Base-by-base conservation (phyloP, 768 basidiomycete species). In the Cystobasidium onofrii region DNA sequence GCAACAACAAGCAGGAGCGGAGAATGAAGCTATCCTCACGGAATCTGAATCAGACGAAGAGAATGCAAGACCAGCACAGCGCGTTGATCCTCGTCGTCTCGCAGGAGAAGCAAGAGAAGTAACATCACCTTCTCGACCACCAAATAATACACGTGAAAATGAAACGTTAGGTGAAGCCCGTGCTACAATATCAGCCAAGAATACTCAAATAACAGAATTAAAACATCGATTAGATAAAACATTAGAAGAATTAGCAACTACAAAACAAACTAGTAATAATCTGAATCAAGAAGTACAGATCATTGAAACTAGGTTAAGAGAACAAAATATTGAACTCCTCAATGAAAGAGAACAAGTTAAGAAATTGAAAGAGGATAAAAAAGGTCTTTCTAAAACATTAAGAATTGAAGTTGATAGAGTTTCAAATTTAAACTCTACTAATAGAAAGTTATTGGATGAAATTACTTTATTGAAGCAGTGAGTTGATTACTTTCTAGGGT, bases 401-500 rank as follows among this genome's bases (percentile, higher is more conserved):
- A 64, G 33, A 27, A 7, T 34, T 27, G 34, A 46, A 20, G 63
- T 64, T 27, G 36, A 27, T 6, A 39, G 39, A 20, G 12, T 27
- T 10, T 9, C 2, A 34, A 25, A 25, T 12, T 64, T 46, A 34
- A 64, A 46, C 17, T 6, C 33, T 43, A 41, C 33, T 4, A 64
- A 46, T 46, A 4, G 63, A 20, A 64, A 64, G 41, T 15, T 39
- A 15, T n/a, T 64, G 29, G 63, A 46, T 43, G 63, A 64, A 15
- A 41, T 64, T 36, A 64, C 36, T n/a, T 34, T 27, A 15, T 43
- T 39, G 36, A 64, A 64, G 33, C 57, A 60, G 57, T 60, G 63
- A 64, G 36, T 46, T 31, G 6, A 39, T 39, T n/a, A n/a, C n/a
- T n/a, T n/a, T 20, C n/a, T 31, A 63, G 23, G 62, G 18, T 9